Evolutionary conservation across 139 green algal species (phyloP).

Genomic region (Nannochloris sp.): DNA sequence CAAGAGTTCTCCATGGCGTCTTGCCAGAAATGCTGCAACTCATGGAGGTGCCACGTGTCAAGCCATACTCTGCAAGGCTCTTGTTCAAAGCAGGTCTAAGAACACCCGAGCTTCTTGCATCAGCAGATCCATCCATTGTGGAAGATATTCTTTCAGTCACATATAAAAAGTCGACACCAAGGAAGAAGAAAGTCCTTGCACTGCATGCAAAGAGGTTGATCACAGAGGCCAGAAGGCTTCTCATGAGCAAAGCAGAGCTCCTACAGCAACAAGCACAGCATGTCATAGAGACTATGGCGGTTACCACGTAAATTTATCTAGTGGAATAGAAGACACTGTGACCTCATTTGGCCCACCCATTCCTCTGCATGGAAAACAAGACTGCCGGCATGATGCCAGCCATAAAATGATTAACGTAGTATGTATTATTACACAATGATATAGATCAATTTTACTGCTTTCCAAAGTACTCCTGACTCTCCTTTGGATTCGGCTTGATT

Average conservation of each 20-base stretch:
- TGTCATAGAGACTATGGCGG: conserved; percentile 21
- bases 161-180: not conserved
- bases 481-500: conserved; percentile 63
- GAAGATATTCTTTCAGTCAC: not conserved
- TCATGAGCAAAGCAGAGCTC: conserved; percentile 35
- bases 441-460: conserved; percentile 15
- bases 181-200: too few species aligned
- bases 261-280: conserved; percentile 28
- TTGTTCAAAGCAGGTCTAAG: conserved; percentile 71
- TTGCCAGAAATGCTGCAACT: conserved; percentile 65
- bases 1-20: conserved; percentile 52
- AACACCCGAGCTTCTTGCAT: conserved; percentile 58
- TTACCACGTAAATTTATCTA: conserved; percentile 23
- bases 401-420: too few species aligned
- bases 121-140: conserved; percentile 4
- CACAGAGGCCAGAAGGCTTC: conserved; percentile 36
- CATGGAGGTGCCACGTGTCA: conserved; percentile 60
- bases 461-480: conserved; percentile 52
- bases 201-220: conserved; percentile 3
- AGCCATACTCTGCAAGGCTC: conserved; percentile 47
- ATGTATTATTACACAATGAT: conserved; percentile 4
- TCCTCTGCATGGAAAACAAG: too few species aligned
- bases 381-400: too few species aligned
- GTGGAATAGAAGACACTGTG: too few species aligned
- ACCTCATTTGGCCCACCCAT: too few species aligned